Conservation (phyloP, 352 stramenopile species). For the Phytophthora capsici region DNA sequence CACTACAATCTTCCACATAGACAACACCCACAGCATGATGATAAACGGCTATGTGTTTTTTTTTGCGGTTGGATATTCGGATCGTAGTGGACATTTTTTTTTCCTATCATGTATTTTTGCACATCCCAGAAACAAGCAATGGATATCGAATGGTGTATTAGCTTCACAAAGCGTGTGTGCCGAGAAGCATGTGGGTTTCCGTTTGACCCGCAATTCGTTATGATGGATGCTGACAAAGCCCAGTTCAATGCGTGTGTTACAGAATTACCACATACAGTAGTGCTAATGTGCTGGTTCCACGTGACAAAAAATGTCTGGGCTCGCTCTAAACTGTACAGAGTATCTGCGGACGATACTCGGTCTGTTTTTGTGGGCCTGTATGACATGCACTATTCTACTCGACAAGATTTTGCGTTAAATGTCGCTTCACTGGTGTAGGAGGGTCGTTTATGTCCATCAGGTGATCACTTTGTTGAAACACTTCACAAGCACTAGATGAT, state of each 20-base stretch:
- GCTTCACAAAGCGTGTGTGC: not conserved
- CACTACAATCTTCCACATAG: slow-evolving; percentile 5
- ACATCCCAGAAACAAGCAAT: slow-evolving; percentile 1
- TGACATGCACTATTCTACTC: slow-evolving; percentile 3
- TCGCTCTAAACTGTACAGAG: not conserved
- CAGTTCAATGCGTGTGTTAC: slow-evolving; percentile 4
- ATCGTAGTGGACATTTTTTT: slow-evolving; percentile 2
- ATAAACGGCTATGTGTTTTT: slow-evolving; percentile 7
- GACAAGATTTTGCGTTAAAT: not conserved
- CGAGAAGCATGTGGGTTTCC: not conserved
- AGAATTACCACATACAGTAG: not conserved
- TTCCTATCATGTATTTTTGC: not conserved
- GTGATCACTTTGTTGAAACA: slow-evolving; percentile 5
- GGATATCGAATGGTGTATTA: slow-evolving; percentile 8
- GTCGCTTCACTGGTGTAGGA: too few species aligned
- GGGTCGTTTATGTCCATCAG: too few species aligned
- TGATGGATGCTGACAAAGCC: slow-evolving; percentile 6
- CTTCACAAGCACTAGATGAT: not conserved
- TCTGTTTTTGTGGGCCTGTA: slow-evolving; percentile 3
- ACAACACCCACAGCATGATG: slow-evolving; percentile 8
- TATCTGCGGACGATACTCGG: not conserved
- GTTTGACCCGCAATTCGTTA: not conserved
- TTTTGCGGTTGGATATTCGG: slow-evolving; percentile 7
- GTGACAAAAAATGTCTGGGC: slow-evolving; percentile 10
- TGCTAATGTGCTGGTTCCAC: slow-evolving; percentile 14